Evolutionary conservation across 2,329 filamentous ascomycete genomes (phyloP).

Genomic region (Delphinella strobiligena): DNA sequence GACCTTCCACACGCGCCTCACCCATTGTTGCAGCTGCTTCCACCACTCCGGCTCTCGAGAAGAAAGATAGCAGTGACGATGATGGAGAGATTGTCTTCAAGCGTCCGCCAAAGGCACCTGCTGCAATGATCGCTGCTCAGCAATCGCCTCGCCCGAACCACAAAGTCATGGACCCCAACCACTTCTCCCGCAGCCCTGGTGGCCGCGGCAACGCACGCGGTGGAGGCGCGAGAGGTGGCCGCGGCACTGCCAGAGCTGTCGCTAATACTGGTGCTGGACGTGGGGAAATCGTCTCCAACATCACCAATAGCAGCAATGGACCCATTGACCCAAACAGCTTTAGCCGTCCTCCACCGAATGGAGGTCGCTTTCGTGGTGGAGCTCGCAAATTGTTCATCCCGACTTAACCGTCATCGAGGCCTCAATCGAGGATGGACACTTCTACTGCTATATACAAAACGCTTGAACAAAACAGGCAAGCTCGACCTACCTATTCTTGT

Average conservation of each 20-base stretch:
- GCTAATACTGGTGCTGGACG: not conserved
- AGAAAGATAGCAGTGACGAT: constrained; percentile 8
- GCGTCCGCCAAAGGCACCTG: constrained; percentile 19
- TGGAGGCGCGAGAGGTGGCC: constrained; percentile 13
- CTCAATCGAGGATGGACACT: too few species aligned
- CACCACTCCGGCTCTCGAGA: not conserved
- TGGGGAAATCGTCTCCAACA: constrained; percentile 1
- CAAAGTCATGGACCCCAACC: constrained; percentile 33
- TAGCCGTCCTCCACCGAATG: constrained; percentile 19
- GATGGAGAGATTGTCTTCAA: constrained; percentile 16
- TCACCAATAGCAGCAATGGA: constrained; percentile 7
- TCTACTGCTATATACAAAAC: too few species aligned
- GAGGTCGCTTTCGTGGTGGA: constrained; percentile 16
- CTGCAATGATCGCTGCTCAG: constrained; percentile 19
- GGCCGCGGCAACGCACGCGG: constrained; percentile 14
- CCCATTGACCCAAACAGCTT: constrained; percentile 28
- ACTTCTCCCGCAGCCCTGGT: constrained; percentile 28
- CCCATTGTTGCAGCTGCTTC: not conserved
- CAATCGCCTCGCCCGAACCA: constrained; percentile 7
- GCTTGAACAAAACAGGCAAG: not conserved
- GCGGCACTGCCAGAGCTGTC: constrained; percentile 6
- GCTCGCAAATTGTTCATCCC: constrained; percentile 25
- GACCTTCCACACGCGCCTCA: constrained; percentile 1
- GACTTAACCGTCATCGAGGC: constrained; percentile 13
- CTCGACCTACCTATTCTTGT: too few species aligned